Percentiles rank a stretch among this genome's conserved stretches.
phyloP scores from a whole-genome alignment of 2,329 filamentous ascomycete species.

The Fusarium sp. region DNA sequence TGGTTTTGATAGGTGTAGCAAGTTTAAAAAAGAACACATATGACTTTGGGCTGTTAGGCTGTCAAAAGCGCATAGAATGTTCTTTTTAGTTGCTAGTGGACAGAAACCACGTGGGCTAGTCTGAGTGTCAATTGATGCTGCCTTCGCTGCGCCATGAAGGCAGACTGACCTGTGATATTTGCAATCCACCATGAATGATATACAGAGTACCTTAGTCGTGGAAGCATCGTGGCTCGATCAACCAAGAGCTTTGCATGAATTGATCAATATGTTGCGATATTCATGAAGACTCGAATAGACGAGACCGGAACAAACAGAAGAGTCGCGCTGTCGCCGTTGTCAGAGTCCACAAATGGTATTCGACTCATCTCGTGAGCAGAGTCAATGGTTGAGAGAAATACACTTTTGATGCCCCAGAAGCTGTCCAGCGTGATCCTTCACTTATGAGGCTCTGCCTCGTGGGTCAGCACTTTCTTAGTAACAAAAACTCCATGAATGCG shows the following conservation, averaged over 20 bases:
- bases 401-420: no score
- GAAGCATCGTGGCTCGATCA: background rate
- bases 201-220: no score
- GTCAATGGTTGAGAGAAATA: background rate
- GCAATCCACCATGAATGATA: no score
- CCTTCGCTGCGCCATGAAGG: no score
- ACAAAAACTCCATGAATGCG: constrained; percentile 1
- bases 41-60: no score
- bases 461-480: background rate
- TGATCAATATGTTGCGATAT: background rate
- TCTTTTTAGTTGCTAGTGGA: background rate
- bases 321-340: background rate
- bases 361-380: background rate
- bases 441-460: background rate
- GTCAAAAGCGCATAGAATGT: no score
- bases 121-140: no score
- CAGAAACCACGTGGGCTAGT: background rate
- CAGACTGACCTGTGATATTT: no score
- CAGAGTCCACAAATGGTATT: background rate
- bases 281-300: background rate
- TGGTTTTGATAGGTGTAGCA: background rate
- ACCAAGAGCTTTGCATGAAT: background rate
- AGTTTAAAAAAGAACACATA: background rate
- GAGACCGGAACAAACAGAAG: background rate
- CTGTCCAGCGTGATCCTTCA: background rate